Evolutionary conservation across 2,329 filamentous ascomycete genomes (phyloP).

Genomic region (Calonectria multiphialidica): DNA sequence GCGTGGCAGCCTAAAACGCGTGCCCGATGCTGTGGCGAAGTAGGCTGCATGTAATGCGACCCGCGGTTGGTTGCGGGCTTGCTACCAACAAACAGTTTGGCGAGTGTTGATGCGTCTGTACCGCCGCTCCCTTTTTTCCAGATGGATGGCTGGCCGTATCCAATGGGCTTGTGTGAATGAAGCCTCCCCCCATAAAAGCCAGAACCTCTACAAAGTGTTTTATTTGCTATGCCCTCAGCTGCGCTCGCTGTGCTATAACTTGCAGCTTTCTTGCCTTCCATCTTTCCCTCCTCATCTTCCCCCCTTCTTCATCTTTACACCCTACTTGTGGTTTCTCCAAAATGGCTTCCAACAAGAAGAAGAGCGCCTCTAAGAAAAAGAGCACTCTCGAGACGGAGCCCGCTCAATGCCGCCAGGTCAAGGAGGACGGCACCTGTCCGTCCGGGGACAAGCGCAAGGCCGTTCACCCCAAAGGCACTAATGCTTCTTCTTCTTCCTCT

Average conservation of each 20-base stretch:
- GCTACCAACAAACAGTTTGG: conserved; percentile 14
- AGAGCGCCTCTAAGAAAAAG: neutral
- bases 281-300: neutral
- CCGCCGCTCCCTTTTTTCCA: neutral
- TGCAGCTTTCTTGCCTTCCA: neutral
- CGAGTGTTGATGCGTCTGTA: conserved; percentile 1
- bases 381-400: neutral
- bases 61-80: conserved; percentile 1
- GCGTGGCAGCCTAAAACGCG: neutral
- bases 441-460: conserved; percentile 16
- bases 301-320: neutral
- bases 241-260: neutral
- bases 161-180: neutral
- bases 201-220: neutral
- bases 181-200: conserved; percentile 5
- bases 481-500: neutral
- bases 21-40: conserved; percentile 12
- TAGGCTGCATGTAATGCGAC: conserved; percentile 14
- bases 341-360: neutral
- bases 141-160: neutral
- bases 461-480: neutral
- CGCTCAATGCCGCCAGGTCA: neutral
- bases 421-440: neutral
- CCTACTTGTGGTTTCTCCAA: neutral
- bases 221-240: neutral